A percentile compares a stretch with the other conserved stretches of the same genome.
Conservation (phyloP, 2,329 filamentous ascomycete species). For the Clarireedia monteithiana region DNA sequence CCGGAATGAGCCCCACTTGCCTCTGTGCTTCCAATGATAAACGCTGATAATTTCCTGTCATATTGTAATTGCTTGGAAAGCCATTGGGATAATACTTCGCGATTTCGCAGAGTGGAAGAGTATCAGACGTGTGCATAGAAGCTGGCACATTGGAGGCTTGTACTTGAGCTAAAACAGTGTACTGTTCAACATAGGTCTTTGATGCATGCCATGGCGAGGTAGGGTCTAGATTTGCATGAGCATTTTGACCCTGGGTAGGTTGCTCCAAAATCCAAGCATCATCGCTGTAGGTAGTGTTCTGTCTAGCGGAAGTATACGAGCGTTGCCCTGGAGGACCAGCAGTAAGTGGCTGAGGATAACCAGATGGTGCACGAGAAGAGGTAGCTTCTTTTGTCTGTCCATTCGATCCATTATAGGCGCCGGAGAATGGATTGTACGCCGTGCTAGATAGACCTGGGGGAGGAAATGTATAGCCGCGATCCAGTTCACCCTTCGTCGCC, state of each 20-base stretch:
- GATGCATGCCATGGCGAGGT: conserved; percentile 7
- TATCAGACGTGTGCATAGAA: conserved; percentile 15
- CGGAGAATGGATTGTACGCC: conserved; percentile 17
- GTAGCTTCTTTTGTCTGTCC: background rate
- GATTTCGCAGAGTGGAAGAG: conserved; percentile 17
- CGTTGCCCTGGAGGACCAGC: conserved; percentile 30
- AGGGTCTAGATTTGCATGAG: background rate
- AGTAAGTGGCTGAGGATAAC: conserved; percentile 29
- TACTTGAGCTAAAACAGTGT: background rate
- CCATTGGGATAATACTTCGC: conserved; percentile 26
- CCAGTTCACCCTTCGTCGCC: conserved; percentile 13
- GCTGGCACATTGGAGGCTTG: background rate
- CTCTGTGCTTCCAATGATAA: conserved; percentile 13
- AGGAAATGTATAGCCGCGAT: conserved; percentile 22
- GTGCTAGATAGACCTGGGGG: conserved; percentile 13
- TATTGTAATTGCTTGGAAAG: conserved; percentile 15
- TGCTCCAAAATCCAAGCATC: conserved; percentile 6
- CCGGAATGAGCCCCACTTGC: conserved; percentile 9
- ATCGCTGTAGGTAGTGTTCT: conserved; percentile 6
- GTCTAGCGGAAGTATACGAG: conserved; percentile 7
- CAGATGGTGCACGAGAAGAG: conserved; percentile 10
- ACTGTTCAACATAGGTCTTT: background rate
- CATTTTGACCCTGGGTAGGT: background rate
- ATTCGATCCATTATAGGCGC: conserved; percentile 4
- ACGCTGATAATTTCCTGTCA: conserved; percentile 15